Conservation (phyloP, 73 alveolate species). For the Uronychia setigera region DNA sequence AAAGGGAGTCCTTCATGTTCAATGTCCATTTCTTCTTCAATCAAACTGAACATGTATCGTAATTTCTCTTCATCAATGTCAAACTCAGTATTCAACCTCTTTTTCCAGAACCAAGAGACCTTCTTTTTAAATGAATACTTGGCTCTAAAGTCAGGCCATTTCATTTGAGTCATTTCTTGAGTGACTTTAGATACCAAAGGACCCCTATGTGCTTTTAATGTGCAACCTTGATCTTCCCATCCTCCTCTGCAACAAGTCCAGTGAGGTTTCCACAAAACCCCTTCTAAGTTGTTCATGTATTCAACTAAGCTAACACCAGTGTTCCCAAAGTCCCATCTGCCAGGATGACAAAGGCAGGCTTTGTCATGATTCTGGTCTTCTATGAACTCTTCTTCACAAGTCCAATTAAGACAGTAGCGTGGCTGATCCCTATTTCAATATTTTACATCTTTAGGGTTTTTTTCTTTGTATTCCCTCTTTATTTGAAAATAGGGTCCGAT, state of each 20-base stretch:
- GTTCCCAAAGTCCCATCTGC: slow-evolving; percentile 98
- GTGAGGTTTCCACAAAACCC: slow-evolving; percentile 92
- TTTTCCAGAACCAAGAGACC: slow-evolving; percentile 83
- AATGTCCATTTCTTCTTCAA: slow-evolving; percentile 42
- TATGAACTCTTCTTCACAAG: slow-evolving; percentile 87
- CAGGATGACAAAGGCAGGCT: slow-evolving; percentile 98
- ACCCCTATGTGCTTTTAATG: slow-evolving; percentile 89
- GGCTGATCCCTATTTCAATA: neutral
- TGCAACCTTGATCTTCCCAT: slow-evolving; percentile 95
- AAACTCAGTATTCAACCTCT: slow-evolving; percentile 63
- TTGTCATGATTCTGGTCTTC: slow-evolving; percentile 81
- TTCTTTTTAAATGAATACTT: slow-evolving; percentile 81
- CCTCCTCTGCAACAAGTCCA: slow-evolving; percentile 98
- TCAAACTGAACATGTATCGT: slow-evolving; percentile 15
- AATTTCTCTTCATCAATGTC: slow-evolving; percentile 66
- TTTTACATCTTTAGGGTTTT: neutral
- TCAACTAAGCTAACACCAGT: slow-evolving; percentile 81
- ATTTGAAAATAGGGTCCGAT: neutral
- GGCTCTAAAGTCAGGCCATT: slow-evolving; percentile 95
- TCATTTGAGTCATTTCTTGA: slow-evolving; percentile 65
- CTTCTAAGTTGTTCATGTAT: slow-evolving; percentile 18
- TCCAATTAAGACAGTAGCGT: slow-evolving; percentile 91
- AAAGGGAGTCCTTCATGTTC: slow-evolving; percentile 40
- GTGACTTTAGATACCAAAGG: slow-evolving; percentile 73
- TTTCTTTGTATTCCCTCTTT: neutral